A percentile compares a stretch with the other conserved stretches of the same genome.
phyloP scores from a whole-genome alignment of 805 yeast species.

The Metschnikowia borealis region DNA sequence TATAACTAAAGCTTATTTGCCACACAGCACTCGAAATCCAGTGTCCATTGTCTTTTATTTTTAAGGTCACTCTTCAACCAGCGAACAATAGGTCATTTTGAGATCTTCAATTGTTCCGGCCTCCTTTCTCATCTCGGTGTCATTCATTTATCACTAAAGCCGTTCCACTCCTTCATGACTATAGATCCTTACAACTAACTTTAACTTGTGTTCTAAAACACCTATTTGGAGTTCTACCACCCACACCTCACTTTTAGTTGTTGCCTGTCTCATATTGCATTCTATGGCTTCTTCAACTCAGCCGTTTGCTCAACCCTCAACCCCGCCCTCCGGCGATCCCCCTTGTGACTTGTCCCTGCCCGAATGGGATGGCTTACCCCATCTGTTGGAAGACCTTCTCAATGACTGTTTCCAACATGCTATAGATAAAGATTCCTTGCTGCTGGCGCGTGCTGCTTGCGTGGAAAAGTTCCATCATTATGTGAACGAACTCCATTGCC shows the following conservation, averaged over 20 bases:
- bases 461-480: conserved; percentile 31
- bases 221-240: not conserved
- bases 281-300: not conserved
- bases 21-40: not conserved
- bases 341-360: not conserved
- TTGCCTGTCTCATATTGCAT: not conserved
- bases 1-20: not conserved
- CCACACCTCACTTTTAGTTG: not conserved
- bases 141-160: not conserved
- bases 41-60: not conserved
- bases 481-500: conserved; percentile 39
- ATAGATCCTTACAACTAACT: not conserved
- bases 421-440: conserved; percentile 18
- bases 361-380: conserved; percentile 7
- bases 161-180: not conserved
- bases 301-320: not conserved
- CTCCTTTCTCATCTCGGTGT: not conserved
- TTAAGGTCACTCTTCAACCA: not conserved
- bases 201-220: not conserved
- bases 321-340: not conserved
- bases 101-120: not conserved
- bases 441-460: conserved; percentile 12
- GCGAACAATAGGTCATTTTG: not conserved
- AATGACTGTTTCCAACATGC: conserved; percentile 30
- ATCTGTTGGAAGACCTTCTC: conserved; percentile 27